Evolutionary conservation across 2,329 filamentous ascomycete species (phyloP).

Genomic region (Whalleya microplaca): DNA sequence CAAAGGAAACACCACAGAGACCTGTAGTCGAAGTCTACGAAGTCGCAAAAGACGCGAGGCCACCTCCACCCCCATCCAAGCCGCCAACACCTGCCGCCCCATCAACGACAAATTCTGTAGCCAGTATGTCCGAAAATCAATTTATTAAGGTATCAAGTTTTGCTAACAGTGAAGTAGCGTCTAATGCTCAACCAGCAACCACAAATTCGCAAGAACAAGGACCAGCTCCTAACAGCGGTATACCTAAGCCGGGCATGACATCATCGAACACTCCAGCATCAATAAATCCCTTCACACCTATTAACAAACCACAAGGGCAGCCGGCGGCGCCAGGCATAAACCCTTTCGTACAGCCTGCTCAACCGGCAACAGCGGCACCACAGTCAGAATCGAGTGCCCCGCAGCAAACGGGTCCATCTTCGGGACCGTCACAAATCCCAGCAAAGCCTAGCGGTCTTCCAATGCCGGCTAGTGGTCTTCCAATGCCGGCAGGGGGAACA

Average conservation of each 20-base stretch:
- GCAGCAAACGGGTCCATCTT: constrained; percentile 22
- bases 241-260: constrained; percentile 26
- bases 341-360: constrained; percentile 26
- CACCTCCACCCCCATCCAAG: constrained; percentile 38
- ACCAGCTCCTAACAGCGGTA: constrained; percentile 11
- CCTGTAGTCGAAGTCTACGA: constrained; percentile 88
- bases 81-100: constrained; percentile 31
- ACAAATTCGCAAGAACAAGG: constrained; percentile 17
- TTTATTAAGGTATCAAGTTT: background rate
- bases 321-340: constrained; percentile 16
- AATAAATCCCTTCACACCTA: constrained; percentile 28
- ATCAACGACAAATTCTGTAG: constrained; percentile 10
- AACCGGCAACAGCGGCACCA: constrained; percentile 16
- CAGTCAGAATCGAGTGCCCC: constrained; percentile 13
- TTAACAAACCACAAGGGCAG: constrained; percentile 16
- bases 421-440: constrained; percentile 37
- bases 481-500: constrained; percentile 41
- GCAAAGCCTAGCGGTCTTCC: constrained; percentile 43
- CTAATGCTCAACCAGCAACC: constrained; percentile 8
- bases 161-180: constrained; percentile 22
- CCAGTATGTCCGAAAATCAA: constrained; percentile 15
- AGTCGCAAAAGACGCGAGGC: constrained; percentile 70
- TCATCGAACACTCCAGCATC: constrained; percentile 11
- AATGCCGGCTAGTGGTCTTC: constrained; percentile 42
- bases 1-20: constrained; percentile 80